A percentile compares a stretch with the other conserved stretches of the same genome.
phyloP scores from a whole-genome alignment of 495 filamentous ascomycete genomes.

The Friedmanniomyces endolithicus region DNA sequence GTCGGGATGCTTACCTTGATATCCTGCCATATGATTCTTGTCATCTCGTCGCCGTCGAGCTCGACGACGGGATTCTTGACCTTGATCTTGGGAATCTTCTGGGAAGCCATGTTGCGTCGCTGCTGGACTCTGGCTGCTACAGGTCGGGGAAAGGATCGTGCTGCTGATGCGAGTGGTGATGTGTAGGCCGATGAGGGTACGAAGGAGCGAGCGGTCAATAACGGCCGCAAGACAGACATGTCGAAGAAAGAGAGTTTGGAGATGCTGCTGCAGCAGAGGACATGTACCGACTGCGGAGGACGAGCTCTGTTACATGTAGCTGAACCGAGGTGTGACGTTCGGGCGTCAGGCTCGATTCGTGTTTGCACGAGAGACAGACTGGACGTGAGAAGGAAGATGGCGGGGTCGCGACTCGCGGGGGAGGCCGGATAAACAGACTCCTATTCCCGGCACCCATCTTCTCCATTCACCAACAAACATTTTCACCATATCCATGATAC shows the following conservation, averaged over 20 bases:
- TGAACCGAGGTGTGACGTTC: neutral
- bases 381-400: neutral
- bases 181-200: neutral
- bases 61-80: conserved; percentile 73
- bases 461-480: too few species aligned
- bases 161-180: neutral
- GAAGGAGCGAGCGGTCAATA: neutral
- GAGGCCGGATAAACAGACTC: neutral
- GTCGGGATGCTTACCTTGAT: too few species aligned
- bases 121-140: conserved; percentile 15
- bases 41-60: conserved; percentile 99
- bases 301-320: neutral
- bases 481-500: too few species aligned
- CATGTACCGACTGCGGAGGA: neutral
- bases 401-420: neutral
- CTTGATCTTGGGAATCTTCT: conserved; percentile 23
- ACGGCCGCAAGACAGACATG: conserved; percentile 6
- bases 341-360: neutral
- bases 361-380: neutral
- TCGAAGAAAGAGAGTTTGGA: neutral
- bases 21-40: conserved; percentile 93
- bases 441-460: too few species aligned
- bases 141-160: conserved; percentile 12
- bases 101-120: conserved; percentile 15
- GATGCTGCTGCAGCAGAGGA: neutral